Conservation (phyloP, 2,329 filamentous ascomycete species). For the Cladophialophora carrionii region DNA sequence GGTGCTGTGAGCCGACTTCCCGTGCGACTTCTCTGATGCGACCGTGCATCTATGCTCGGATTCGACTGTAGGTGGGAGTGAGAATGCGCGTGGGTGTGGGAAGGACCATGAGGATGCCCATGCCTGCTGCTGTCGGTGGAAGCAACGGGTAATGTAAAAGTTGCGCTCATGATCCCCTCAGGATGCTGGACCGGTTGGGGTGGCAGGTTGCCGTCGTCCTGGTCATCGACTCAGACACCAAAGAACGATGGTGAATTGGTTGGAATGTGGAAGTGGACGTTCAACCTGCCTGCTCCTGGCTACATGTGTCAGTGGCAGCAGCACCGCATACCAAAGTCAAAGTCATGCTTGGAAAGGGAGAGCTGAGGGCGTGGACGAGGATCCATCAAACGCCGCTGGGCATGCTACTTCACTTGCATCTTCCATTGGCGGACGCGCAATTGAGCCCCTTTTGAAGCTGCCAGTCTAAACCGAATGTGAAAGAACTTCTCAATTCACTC, state of each 20-base stretch:
- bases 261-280: neutral
- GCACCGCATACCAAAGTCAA: neutral
- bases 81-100: conserved; percentile 44
- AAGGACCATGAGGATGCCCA: conserved; percentile 42
- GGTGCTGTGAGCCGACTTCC: conserved; percentile 34
- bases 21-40: conserved; percentile 34
- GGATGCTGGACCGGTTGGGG: conserved; percentile 34
- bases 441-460: neutral
- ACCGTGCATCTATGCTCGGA: conserved; percentile 43
- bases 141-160: conserved; percentile 39
- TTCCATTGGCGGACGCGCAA: conserved; percentile 8
- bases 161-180: conserved; percentile 37
- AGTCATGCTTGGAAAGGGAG: conserved; percentile 9
- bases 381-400: neutral
- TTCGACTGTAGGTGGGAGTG: conserved; percentile 40
- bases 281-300: conserved; percentile 18
- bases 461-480: conserved; percentile 4
- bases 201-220: conserved; percentile 31
- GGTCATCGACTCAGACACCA: neutral
- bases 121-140: conserved; percentile 41
- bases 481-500: neutral
- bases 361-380: neutral
- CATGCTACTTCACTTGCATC: neutral
- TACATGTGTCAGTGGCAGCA: conserved; percentile 15
- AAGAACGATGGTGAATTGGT: neutral